Conservation (phyloP, 106 monocot species). For the Alisma plantagoaquatica region DNA sequence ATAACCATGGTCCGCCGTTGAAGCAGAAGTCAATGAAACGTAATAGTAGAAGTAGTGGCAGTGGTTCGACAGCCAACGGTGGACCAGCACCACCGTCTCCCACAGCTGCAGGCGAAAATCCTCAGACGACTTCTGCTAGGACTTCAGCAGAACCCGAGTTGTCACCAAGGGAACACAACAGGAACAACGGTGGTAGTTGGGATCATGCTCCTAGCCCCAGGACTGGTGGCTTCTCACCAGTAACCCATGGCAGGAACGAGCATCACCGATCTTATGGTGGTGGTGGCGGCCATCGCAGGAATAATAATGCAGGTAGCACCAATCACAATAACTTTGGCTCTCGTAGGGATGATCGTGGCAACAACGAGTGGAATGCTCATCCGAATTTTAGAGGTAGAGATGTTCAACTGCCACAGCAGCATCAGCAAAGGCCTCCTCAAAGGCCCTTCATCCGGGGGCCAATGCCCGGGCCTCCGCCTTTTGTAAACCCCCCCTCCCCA, state of each 20-base stretch:
- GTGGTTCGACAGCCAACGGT: constrained; percentile 9
- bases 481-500: constrained; percentile 28
- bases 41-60: constrained; percentile 7
- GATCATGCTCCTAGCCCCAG: constrained; percentile 28
- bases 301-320: constrained; percentile 14
- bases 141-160: constrained; percentile 2
- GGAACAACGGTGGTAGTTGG: constrained; percentile 12
- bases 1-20: constrained; percentile 19
- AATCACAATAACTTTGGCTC: constrained; percentile 10
- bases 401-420: constrained; percentile 15
- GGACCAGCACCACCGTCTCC: constrained; percentile 6
- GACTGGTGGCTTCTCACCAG: constrained; percentile 20
- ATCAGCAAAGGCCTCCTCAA: constrained; percentile 6
- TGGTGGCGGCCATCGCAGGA: constrained; percentile 17
- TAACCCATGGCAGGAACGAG: constrained; percentile 25
- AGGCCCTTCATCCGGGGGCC: constrained; percentile 17
- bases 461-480: constrained; percentile 25
- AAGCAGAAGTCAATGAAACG: constrained; percentile 37
- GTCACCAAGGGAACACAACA: constrained; percentile 16
- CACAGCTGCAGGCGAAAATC: not conserved
- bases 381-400: constrained; percentile 17
- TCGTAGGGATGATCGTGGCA: constrained; percentile 30
- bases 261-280: constrained; percentile 27
- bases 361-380: constrained; percentile 17
- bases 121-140: constrained; percentile 3